Conservation (phyloP, 2,329 filamentous ascomycete genomes). For the Thermochaetoides dissita region DNA sequence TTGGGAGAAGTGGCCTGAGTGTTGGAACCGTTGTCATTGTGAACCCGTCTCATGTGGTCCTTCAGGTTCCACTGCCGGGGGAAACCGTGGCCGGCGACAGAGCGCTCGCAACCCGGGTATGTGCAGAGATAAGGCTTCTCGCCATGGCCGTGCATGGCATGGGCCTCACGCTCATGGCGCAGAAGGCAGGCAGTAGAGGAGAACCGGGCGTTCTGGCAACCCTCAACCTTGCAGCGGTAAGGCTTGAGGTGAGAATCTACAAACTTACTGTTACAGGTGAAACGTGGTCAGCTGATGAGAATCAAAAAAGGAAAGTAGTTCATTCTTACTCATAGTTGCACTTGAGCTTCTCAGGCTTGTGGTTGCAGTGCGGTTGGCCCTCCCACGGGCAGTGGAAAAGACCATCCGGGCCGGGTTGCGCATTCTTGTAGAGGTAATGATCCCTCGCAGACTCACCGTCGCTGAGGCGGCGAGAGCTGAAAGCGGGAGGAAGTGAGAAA, state of each 20-base stretch:
- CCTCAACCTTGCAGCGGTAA: constrained; percentile 78
- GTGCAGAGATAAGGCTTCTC: constrained; percentile 84
- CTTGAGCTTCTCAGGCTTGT: constrained; percentile 91
- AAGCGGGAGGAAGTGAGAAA: constrained; percentile 27
- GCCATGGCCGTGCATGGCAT: constrained; percentile 89
- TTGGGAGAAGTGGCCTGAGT: constrained; percentile 25
- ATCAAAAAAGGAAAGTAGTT: constrained; percentile 12
- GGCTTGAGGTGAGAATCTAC: constrained; percentile 94
- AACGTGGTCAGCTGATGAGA: constrained; percentile 10
- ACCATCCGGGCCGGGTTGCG: constrained; percentile 52
- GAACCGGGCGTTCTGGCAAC: constrained; percentile 76
- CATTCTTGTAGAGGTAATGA: constrained; percentile 59
- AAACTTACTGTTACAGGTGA: constrained; percentile 57
- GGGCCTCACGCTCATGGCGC: constrained; percentile 87
- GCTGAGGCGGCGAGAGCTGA: constrained; percentile 32
- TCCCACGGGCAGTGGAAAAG: constrained; percentile 89
- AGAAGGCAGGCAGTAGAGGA: constrained; percentile 91
- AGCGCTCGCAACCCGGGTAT: constrained; percentile 76
- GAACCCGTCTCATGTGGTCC: constrained; percentile 94
- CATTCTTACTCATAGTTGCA: constrained; percentile 90
- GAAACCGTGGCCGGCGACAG: constrained; percentile 72
- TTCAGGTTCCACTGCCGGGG: constrained; percentile 89
- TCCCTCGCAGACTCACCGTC: constrained; percentile 47
- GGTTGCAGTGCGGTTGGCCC: constrained; percentile 57
- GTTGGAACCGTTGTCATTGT: constrained; percentile 38